Conservation (phyloP, 2,329 filamentous ascomycete genomes). For the Sclerotinia subarctica region DNA sequence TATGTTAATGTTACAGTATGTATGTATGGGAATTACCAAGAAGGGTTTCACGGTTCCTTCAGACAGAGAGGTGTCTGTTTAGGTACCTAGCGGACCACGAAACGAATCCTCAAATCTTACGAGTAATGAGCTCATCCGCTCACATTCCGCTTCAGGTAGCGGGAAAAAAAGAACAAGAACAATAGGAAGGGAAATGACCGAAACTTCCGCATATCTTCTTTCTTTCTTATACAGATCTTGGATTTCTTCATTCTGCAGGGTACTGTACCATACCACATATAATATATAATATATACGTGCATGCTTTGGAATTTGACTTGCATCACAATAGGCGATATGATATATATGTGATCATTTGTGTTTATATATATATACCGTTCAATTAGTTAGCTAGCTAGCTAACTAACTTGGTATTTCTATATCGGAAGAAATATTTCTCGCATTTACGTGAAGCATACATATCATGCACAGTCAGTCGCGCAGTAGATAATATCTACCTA, state of each 20-base stretch:
- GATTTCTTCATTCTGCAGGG: neutral
- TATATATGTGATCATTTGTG: neutral
- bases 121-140: neutral
- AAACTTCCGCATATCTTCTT: neutral
- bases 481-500: neutral
- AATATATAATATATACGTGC: neutral
- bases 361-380: too few species aligned
- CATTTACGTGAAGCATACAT: neutral
- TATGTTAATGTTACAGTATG: too few species aligned
- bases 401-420: neutral
- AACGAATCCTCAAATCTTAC: neutral
- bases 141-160: neutral
- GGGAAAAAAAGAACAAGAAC: neutral
- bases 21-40: neutral
- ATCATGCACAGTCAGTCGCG: neutral
- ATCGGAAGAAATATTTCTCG: neutral
- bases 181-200: neutral
- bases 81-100: neutral
- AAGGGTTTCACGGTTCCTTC: neutral
- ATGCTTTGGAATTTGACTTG: neutral
- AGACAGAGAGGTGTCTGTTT: neutral
- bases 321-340: neutral
- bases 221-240: neutral
- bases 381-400: neutral
- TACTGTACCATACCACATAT: neutral